These are phyloP conservation scores for Hylodesmum podocarpum DNA, from an alignment of 306 rosid species.

Conservation along the genomic window DNA sequence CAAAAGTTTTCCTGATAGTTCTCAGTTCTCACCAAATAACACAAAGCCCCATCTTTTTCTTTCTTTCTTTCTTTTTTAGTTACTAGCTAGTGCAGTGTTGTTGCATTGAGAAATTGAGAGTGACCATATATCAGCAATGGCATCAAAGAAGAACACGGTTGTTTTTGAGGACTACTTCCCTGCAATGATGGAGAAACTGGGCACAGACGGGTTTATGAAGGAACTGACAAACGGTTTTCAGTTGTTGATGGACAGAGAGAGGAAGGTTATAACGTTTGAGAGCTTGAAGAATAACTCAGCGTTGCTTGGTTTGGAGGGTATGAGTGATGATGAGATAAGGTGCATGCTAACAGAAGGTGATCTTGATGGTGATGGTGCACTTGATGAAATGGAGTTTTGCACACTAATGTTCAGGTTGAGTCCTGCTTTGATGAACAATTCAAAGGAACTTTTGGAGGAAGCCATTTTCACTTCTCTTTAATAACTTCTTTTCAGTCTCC, in stretches of 20 bases:
- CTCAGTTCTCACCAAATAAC: background rate
- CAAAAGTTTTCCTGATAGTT: background rate
- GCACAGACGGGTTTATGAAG: conserved; percentile 71
- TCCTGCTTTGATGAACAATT: conserved; percentile 69
- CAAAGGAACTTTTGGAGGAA: conserved; percentile 56
- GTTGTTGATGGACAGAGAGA: conserved; percentile 66
- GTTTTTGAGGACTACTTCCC: conserved; percentile 77
- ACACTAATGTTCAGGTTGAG: conserved; percentile 85
- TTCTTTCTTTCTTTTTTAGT: background rate
- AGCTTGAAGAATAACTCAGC: conserved; percentile 81
- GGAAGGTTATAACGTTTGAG: conserved; percentile 65
- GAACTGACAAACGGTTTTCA: conserved; percentile 71
- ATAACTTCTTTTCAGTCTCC: background rate
- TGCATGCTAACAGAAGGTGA: conserved; percentile 86
- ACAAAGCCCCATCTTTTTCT: background rate
- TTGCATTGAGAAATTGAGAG: background rate
- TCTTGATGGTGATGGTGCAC: conserved; percentile 73
- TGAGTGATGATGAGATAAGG: conserved; percentile 68
- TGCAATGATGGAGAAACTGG: conserved; percentile 69
- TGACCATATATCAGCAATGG: conserved; percentile 28
- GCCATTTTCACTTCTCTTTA: conserved; percentile 37
- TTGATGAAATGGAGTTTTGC: conserved; percentile 80
- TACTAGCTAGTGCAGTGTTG: background rate
- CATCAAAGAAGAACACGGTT: conserved; percentile 37
- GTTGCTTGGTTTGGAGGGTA: conserved; percentile 66